phyloP scores from a whole-genome alignment of 208 protist species.

The Leishmania amazonensis region DNA sequence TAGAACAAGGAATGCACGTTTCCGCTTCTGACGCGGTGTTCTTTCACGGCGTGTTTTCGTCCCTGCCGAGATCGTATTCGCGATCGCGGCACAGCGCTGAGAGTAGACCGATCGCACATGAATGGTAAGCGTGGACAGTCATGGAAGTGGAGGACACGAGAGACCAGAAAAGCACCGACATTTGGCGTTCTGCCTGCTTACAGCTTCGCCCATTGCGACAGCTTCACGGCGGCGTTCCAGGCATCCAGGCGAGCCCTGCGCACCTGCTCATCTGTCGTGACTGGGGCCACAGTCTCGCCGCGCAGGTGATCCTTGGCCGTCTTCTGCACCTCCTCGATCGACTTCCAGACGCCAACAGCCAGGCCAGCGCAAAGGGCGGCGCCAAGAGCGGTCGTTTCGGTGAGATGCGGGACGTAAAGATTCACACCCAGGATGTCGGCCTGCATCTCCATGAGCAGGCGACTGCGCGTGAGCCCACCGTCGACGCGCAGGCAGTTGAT shows the following conservation, averaged over 20 bases:
- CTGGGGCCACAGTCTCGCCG: conserved; percentile 40
- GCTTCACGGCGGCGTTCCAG: conserved; percentile 60
- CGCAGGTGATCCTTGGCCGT: conserved; percentile 34
- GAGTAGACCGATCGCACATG: background rate
- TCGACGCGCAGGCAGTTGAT: conserved; percentile 92
- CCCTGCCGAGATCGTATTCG: background rate
- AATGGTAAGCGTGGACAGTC: background rate
- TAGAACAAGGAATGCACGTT: background rate
- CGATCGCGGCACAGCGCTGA: background rate
- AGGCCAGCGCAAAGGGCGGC: conserved; percentile 81
- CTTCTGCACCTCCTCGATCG: conserved; percentile 46
- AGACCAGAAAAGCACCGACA: background rate
- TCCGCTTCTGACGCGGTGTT: background rate
- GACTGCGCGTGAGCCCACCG: conserved; percentile 93
- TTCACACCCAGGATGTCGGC: conserved; percentile 83
- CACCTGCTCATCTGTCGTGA: conserved; percentile 20
- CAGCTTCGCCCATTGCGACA: conserved; percentile 71
- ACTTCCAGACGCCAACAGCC: conserved; percentile 63
- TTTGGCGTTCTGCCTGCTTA: conserved; percentile 5
- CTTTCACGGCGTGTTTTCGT: background rate
- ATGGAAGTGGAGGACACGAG: background rate
- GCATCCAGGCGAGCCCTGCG: conserved; percentile 38
- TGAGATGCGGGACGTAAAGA: conserved; percentile 68
- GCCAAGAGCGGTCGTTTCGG: conserved; percentile 79
- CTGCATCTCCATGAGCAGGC: conserved; percentile 96